Percentiles rank a stretch among this genome's conserved stretches.
phyloP scores from a whole-genome alignment of 208 protist genomes.

The Wallacemonas sp. region DNA sequence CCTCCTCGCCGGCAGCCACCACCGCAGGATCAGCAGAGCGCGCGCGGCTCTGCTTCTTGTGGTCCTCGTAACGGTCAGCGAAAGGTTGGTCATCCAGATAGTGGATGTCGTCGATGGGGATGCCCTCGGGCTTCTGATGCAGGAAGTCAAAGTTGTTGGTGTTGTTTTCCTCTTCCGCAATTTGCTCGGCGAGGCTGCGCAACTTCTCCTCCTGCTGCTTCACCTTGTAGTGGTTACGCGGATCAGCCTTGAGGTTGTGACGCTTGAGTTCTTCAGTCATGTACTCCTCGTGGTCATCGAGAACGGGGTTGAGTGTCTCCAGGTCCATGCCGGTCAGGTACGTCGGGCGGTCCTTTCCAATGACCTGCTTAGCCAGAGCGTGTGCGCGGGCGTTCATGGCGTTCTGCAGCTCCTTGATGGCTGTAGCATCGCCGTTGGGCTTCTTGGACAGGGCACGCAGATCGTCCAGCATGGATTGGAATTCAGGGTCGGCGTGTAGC shows the following conservation, averaged over 20 bases:
- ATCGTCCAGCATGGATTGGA: slow-evolving; percentile 34
- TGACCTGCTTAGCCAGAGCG: slow-evolving; percentile 41
- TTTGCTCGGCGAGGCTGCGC: slow-evolving; percentile 28
- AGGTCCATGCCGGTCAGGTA: slow-evolving; percentile 51
- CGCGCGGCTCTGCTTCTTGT: slow-evolving; percentile 23
- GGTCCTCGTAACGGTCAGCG: slow-evolving; percentile 22
- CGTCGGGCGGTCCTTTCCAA: slow-evolving; percentile 39
- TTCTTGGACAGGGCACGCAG: slow-evolving; percentile 32
- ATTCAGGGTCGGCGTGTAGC: slow-evolving; percentile 37
- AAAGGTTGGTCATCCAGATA: slow-evolving; percentile 33
- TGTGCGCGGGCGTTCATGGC: slow-evolving; percentile 43
- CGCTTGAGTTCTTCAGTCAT: slow-evolving; percentile 39
- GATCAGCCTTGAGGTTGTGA: slow-evolving; percentile 53
- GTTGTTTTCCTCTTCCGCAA: slow-evolving; percentile 19
- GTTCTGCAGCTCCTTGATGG: slow-evolving; percentile 38
- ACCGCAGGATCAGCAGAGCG: slow-evolving; percentile 14
- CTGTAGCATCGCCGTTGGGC: slow-evolving; percentile 28
- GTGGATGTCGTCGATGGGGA: slow-evolving; percentile 41
- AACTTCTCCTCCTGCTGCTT: slow-evolving; percentile 38
- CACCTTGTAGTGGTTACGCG: slow-evolving; percentile 54
- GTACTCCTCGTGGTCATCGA: slow-evolving; percentile 52
- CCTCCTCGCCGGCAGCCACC: slow-evolving; percentile 23
- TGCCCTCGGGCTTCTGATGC: slow-evolving; percentile 36
- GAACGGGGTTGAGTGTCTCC: slow-evolving; percentile 42
- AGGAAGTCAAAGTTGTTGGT: slow-evolving; percentile 37